These are phyloP conservation scores for Aureobasidium sp. DNA, from an alignment of 2,329 filamentous ascomycete genomes.

Conservation along the genomic window DNA sequence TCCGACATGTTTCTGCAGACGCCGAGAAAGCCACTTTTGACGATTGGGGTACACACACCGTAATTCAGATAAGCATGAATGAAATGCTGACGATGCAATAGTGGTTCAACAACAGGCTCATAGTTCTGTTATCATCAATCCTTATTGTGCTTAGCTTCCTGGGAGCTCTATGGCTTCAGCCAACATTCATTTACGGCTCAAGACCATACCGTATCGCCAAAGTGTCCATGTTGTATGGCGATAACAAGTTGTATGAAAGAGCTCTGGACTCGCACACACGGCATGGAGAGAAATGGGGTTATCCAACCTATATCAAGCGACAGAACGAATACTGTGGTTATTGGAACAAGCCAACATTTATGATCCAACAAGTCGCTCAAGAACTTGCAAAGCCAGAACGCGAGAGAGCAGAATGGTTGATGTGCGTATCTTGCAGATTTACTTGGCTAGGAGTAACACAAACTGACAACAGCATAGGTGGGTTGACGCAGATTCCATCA, in stretches of 20 bases:
- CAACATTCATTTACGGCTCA: not conserved
- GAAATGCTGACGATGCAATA: not conserved
- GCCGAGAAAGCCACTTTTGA: not conserved
- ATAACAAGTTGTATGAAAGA: conserved; percentile 27
- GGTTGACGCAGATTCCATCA: conserved; percentile 20
- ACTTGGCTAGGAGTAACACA: not conserved
- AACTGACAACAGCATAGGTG: not conserved
- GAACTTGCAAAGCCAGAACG: conserved; percentile 26
- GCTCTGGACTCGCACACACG: conserved; percentile 29
- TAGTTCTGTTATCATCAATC: not conserved
- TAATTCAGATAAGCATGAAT: no score
- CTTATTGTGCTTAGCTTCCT: not conserved
- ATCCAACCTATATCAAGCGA: conserved; percentile 26
- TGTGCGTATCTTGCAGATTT: conserved; percentile 17
- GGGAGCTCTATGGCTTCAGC: not conserved
- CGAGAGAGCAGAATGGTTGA: conserved; percentile 26
- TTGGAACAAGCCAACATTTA: conserved; percentile 31
- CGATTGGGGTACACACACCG: not conserved
- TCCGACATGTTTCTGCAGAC: not conserved
- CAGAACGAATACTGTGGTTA: conserved; percentile 24
- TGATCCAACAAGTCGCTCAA: conserved; percentile 23
- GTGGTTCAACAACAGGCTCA: conserved; percentile 4
- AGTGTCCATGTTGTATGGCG: conserved; percentile 12
- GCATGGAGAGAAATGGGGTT: conserved; percentile 29
- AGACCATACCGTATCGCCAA: conserved; percentile 11